Evolutionary conservation across 306 rosid genomes (phyloP).

Genomic region (Vachellia collinsii): DNA sequence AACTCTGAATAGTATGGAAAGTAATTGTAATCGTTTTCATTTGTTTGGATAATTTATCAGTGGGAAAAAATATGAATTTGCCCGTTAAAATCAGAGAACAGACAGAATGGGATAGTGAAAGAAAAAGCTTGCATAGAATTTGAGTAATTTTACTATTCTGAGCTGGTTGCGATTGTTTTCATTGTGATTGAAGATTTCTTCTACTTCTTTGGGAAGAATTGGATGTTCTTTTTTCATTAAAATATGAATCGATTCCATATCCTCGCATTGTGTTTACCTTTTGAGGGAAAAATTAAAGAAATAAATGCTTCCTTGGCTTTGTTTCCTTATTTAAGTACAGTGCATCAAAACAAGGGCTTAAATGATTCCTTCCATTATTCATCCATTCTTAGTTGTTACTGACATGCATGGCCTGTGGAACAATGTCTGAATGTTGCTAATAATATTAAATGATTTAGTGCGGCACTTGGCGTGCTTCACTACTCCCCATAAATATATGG

Average conservation of each 20-base stretch:
- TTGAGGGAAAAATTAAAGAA: background rate
- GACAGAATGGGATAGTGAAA: background rate
- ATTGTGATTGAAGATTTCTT: background rate
- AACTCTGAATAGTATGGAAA: background rate
- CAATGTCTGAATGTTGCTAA: background rate
- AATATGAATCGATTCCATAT: background rate
- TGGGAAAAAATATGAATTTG: background rate
- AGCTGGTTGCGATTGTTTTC: slow-evolving; percentile 1
- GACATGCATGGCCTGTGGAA: background rate
- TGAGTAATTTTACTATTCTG: background rate
- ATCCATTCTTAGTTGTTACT: background rate
- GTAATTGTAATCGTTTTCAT: background rate
- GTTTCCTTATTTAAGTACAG: background rate
- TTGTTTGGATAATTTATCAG: slow-evolving; percentile 1
- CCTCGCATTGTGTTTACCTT: background rate
- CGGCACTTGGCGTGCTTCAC: background rate
- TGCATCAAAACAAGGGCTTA: background rate
- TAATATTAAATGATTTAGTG: background rate
- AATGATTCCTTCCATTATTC: background rate
- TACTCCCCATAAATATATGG: background rate
- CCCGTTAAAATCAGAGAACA: background rate
- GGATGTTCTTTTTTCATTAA: background rate
- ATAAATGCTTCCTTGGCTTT: slow-evolving; percentile 4
- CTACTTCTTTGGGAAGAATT: background rate
- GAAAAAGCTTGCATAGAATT: background rate